phyloP scores from a whole-genome alignment of 1,284 basidiomycete genomes.

The Porogramme epimiltina region DNA sequence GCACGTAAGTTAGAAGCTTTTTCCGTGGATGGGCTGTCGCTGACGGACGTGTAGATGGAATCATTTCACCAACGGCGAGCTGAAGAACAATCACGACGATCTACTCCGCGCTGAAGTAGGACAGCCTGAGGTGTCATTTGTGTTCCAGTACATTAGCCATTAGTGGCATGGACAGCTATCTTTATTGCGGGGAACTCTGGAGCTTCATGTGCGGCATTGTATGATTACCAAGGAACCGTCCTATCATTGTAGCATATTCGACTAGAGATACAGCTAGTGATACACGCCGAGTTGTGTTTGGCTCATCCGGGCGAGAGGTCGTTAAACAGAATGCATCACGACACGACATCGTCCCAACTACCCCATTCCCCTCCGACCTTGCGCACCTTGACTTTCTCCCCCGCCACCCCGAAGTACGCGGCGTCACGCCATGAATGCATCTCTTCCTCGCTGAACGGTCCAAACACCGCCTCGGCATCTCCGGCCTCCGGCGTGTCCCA shows the following conservation, averaged over 20 bases:
- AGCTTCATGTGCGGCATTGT: not conserved
- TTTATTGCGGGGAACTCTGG: not conserved
- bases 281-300: slow-evolving; percentile 30
- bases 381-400: slow-evolving; percentile 75
- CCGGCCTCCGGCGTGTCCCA: slow-evolving; percentile 63
- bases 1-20: slow-evolving; percentile 72
- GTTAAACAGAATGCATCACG: no score
- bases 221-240: not conserved
- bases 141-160: slow-evolving; percentile 91
- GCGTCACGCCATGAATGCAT: slow-evolving; percentile 77
- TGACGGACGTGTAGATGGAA: slow-evolving; percentile 77
- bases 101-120: slow-evolving; percentile 90
- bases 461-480: slow-evolving; percentile 57
- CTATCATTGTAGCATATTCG: slow-evolving; percentile 12
- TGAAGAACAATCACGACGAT: slow-evolving; percentile 95
- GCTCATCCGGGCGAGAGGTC: no score
- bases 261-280: slow-evolving; percentile 30
- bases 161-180: slow-evolving; percentile 21
- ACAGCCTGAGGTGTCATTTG: slow-evolving; percentile 84
- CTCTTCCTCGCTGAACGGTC: slow-evolving; percentile 77
- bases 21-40: slow-evolving; percentile 6
- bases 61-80: slow-evolving; percentile 88
- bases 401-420: slow-evolving; percentile 70
- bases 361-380: slow-evolving; percentile 68
- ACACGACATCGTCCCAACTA: slow-evolving; percentile 64